Evolutionary conservation across 2,329 filamentous ascomycete genomes (phyloP).

Genomic region (Alternaria gansuensis): DNA sequence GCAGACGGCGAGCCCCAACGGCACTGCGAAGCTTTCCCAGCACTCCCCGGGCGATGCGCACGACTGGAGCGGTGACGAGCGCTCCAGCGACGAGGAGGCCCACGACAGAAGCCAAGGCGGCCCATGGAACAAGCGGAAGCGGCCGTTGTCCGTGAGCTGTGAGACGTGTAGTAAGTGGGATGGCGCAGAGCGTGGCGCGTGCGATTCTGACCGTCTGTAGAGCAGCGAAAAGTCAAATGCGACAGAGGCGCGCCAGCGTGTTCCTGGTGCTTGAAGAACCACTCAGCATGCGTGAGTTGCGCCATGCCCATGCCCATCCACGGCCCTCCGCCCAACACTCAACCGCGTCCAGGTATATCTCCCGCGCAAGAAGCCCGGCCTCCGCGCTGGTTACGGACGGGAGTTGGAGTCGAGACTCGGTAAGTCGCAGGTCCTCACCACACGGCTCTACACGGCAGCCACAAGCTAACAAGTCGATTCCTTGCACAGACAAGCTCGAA

Average conservation of each 20-base stretch:
- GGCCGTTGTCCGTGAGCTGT: slow-evolving; percentile 65
- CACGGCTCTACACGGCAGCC: not conserved
- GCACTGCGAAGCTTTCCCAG: slow-evolving; percentile 44
- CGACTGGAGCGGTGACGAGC: slow-evolving; percentile 49
- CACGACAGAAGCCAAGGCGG: slow-evolving; percentile 48
- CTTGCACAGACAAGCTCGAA: slow-evolving; percentile 57
- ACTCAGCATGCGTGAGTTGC: slow-evolving; percentile 63
- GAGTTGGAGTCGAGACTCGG: slow-evolving; percentile 68
- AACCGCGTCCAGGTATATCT: slow-evolving; percentile 62
- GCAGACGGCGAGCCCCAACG: slow-evolving; percentile 45
- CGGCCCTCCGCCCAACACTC: slow-evolving; percentile 7
- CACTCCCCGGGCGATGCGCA: slow-evolving; percentile 48
- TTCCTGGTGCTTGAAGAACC: slow-evolving; percentile 75
- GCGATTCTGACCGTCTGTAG: not conserved
- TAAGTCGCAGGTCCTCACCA: slow-evolving; percentile 49
- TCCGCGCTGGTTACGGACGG: slow-evolving; percentile 67
- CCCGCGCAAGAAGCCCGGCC: slow-evolving; percentile 74
- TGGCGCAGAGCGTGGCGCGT: not conserved
- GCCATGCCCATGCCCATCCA: slow-evolving; percentile 9
- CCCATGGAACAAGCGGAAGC: slow-evolving; percentile 58
- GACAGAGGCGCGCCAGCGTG: slow-evolving; percentile 80
- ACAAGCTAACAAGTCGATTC: slow-evolving; percentile 12
- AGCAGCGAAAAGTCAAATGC: slow-evolving; percentile 76
- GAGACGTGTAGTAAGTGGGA: slow-evolving; percentile 60
- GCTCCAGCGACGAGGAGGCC: slow-evolving; percentile 55